Evolutionary conservation across 805 yeast species (phyloP).

Genomic region (Teunomyces pallodes): DNA sequence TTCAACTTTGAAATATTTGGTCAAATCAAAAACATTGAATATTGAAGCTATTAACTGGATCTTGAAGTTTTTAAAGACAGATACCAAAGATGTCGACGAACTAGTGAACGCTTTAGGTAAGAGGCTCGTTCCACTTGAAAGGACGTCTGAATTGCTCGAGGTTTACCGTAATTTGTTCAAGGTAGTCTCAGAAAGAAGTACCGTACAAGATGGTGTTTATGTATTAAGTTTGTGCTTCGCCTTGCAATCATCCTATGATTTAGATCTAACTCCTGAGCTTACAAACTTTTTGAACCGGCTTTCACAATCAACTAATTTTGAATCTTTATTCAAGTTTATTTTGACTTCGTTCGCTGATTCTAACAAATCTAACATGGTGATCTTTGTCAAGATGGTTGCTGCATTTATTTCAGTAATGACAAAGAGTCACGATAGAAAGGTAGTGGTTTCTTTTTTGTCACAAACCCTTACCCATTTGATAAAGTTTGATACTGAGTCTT

Average conservation of each 20-base stretch:
- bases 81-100: conserved; percentile 3
- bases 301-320: conserved; percentile 9
- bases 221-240: conserved; percentile 14
- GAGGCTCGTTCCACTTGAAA: conserved; percentile 5
- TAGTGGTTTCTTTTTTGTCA: conserved; percentile 30
- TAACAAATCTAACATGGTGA: conserved; percentile 9
- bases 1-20: not conserved
- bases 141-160: conserved; percentile 3
- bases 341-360: conserved; percentile 16
- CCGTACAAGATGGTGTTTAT: conserved; percentile 11
- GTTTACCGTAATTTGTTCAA: conserved; percentile 25
- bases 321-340: conserved; percentile 11
- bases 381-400: conserved; percentile 19
- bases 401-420: conserved; percentile 13
- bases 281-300: not conserved
- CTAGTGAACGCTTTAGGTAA: conserved; percentile 8
- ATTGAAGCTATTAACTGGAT: conserved; percentile 22
- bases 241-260: conserved; percentile 2
- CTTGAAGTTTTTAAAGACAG: conserved; percentile 21
- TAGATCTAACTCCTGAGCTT: not conserved
- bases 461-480: conserved; percentile 16
- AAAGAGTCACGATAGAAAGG: conserved; percentile 10
- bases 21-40: not conserved
- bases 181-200: conserved; percentile 18
- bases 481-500: conserved; percentile 6